These are phyloP conservation scores for Phytophthora uliginosa DNA, from an alignment of 352 stramenopile species.

Conservation along the genomic window DNA sequence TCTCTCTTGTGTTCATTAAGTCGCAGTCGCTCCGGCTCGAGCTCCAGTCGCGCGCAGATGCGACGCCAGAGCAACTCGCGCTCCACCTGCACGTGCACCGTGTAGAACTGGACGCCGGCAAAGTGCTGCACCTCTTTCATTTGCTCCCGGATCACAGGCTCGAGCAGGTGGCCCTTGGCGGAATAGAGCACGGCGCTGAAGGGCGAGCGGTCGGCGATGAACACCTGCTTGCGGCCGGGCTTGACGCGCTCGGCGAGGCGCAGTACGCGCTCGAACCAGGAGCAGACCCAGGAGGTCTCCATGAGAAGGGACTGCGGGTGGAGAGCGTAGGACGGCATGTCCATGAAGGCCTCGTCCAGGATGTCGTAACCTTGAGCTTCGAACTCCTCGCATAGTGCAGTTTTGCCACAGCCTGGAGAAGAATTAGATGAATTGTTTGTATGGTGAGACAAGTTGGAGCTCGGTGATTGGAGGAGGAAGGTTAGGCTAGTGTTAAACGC, in stretches of 20 bases:
- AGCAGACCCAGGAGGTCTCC: conserved; percentile 93
- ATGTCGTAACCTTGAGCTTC: conserved; percentile 80
- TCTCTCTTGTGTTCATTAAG: conserved; percentile 88
- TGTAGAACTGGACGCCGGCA: conserved; percentile 87
- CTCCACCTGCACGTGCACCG: conserved; percentile 84
- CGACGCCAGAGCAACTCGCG: conserved; percentile 81
- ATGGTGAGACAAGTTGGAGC: conserved; percentile 2
- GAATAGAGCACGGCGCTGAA: conserved; percentile 90
- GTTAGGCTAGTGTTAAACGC: conserved; percentile 2
- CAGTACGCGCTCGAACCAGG: conserved; percentile 92
- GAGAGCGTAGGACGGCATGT: conserved; percentile 89
- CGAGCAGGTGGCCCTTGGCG: conserved; percentile 71
- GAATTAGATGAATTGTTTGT: background rate
- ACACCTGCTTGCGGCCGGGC: conserved; percentile 63
- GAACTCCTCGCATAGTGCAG: conserved; percentile 81
- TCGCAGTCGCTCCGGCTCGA: conserved; percentile 78
- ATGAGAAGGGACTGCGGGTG: conserved; percentile 92
- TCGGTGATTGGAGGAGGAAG: background rate
- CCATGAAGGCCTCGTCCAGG: conserved; percentile 90
- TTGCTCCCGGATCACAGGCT: conserved; percentile 86
- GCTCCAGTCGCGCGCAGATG: conserved; percentile 68
- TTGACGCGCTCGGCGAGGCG: conserved; percentile 65
- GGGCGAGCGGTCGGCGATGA: conserved; percentile 88
- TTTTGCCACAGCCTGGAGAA: conserved; percentile 77
- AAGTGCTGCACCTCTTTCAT: conserved; percentile 85